Conservation (phyloP, 2,329 filamentous ascomycete genomes). For the Penicillium sp. region DNA sequence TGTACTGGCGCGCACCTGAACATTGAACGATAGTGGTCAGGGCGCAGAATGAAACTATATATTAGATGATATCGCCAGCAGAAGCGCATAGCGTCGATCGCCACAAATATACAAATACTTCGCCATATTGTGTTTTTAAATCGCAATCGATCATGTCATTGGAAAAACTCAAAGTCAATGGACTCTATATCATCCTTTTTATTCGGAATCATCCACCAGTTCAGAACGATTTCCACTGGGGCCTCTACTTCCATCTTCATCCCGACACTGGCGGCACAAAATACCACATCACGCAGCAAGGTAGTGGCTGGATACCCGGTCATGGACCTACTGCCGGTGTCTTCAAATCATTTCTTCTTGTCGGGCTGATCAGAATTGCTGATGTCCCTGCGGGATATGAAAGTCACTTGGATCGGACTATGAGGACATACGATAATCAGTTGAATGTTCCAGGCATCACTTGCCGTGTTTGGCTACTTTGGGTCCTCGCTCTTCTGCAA, state of each 20-base stretch:
- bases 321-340: slow-evolving; percentile 14
- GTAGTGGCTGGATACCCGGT: slow-evolving; percentile 20
- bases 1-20: not conserved
- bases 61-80: not conserved
- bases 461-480: slow-evolving; percentile 21
- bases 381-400: slow-evolving; percentile 11
- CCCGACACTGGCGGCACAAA: slow-evolving; percentile 6
- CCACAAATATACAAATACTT: not conserved
- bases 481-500: slow-evolving; percentile 15
- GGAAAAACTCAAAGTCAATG: slow-evolving; percentile 3
- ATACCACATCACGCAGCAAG: slow-evolving; percentile 24
- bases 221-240: slow-evolving; percentile 32
- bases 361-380: slow-evolving; percentile 23
- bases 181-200: slow-evolving; percentile 27
- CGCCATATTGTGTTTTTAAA: not conserved
- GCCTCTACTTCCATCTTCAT: slow-evolving; percentile 24
- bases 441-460: slow-evolving; percentile 18
- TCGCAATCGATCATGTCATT: not conserved
- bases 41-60: not conserved
- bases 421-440: slow-evolving; percentile 15
- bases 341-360: slow-evolving; percentile 23
- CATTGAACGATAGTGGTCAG: not conserved
- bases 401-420: slow-evolving; percentile 15
- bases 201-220: slow-evolving; percentile 24
- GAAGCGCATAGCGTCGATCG: not conserved